Evolutionary conservation across 768 basidiomycete species (phyloP).

Genomic region (Serendipita sp.): DNA sequence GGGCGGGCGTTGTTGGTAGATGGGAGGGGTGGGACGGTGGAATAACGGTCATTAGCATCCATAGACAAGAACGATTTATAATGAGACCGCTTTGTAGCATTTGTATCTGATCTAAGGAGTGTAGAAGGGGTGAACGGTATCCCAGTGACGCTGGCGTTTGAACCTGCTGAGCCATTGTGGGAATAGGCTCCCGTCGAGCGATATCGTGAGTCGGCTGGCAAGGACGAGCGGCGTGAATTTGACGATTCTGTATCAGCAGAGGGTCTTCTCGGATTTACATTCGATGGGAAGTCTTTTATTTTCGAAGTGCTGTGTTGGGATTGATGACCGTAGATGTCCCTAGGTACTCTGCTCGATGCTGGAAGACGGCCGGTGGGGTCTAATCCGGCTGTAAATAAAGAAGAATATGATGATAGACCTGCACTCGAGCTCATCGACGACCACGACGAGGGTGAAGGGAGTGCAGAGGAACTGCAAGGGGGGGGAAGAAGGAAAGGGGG

Average conservation of each 20-base stretch:
- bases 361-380: not conserved
- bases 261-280: not conserved
- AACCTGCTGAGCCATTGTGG: not conserved
- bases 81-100: not conserved
- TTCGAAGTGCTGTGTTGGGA: not conserved
- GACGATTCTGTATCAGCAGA: not conserved
- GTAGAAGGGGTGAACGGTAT: not conserved
- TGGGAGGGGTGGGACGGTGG: not conserved
- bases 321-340: not conserved
- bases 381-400: not conserved
- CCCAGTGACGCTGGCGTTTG: not conserved
- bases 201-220: not conserved
- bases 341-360: too few relatives aligned
- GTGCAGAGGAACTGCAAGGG: not conserved
- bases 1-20: not conserved
- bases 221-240: not conserved
- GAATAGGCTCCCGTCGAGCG: not conserved
- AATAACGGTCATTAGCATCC: not conserved
- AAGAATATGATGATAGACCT: not conserved
- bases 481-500: too few relatives aligned
- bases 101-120: not conserved
- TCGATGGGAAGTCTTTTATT: not conserved
- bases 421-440: not conserved
- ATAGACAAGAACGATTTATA: not conserved
- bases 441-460: not conserved